Conservation (phyloP, 1,139 yeast genomes). For the Suhomyces terraborum region DNA sequence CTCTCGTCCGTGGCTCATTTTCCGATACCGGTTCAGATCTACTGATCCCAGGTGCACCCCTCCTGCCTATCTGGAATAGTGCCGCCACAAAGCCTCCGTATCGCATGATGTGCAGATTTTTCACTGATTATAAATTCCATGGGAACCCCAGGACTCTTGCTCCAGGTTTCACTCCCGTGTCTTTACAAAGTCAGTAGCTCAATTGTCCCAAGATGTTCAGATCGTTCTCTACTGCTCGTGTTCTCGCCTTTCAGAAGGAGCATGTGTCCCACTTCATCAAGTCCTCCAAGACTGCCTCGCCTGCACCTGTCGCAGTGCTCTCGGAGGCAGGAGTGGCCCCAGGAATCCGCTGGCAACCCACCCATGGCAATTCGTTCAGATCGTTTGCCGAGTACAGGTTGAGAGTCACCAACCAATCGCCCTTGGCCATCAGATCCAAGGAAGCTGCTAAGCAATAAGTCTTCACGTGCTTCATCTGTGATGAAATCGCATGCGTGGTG, state of each 20-base stretch:
- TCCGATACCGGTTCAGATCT: background rate
- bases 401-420: constrained; percentile 52
- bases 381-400: constrained; percentile 60
- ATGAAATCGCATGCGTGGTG: constrained; percentile 4
- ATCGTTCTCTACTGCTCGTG: constrained; percentile 18
- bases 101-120: constrained; percentile 1
- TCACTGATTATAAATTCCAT: constrained; percentile 6
- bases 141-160: too few relatives aligned
- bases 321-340: constrained; percentile 15
- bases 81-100: background rate
- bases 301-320: constrained; percentile 15
- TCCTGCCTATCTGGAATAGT: background rate
- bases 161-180: too few relatives aligned
- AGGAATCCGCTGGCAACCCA: constrained; percentile 39
- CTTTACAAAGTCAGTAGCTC: background rate
- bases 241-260: constrained; percentile 27
- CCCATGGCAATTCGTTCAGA: constrained; percentile 45
- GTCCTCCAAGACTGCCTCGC: constrained; percentile 23
- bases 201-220: constrained; percentile 11
- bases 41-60: background rate
- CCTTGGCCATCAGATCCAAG: constrained; percentile 38
- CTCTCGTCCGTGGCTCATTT: constrained; percentile 1
- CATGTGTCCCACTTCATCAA: constrained; percentile 27
- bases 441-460: constrained; percentile 4
- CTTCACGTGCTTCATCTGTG: constrained; percentile 1